Evolutionary conservation across 257 asterid species (phyloP), one percentile per base, ranked within the genome.

Genomic region (Echites panduratus): DNA sequence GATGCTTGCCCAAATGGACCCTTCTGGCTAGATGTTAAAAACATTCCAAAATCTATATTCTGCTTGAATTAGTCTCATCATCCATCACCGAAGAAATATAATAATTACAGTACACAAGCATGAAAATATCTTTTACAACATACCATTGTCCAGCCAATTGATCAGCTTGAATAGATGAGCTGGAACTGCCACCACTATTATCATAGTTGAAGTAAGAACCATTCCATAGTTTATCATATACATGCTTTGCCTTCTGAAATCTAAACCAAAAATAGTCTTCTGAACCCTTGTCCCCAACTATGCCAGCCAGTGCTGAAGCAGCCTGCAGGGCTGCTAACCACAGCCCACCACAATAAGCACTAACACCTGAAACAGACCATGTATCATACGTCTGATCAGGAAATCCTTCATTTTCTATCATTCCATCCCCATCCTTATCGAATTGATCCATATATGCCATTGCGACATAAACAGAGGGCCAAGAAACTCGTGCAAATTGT

Each of bases 281-380:
- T 2, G 91, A 89, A 66, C 86, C 91, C 78, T 83, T 83, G 63
- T 95, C 98, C 63, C 96, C 98, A 72, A 92, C 89, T 81, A 82
- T 91, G 67, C 75, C 78, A 64, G 99, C 99, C 71, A 95, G 85
- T 14, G 89, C 96, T 44, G 98, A 92, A 66, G 98, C 79, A 73
- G 98, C 98, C 82, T 95, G 97, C 81, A 95, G 76, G n/a, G 98
- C 99, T 5, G 99, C 98, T 70, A 92, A 97, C 98, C 97, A 95
- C n/a, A 95, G 84, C 62, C 99, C 99, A 35, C 99, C 99, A 85
- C 94, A 85, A 66, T 95, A 95, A 4, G 98, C 99, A 85, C 99
- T 95, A 76, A 92, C 92, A 45, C 99, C 99, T 61, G 87, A 73
- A 9, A 89, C 97, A 45, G 94, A 85, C 99, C 99, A 95, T 44